Percentiles rank a stretch among this genome's conserved stretches.
Conservation (phyloP, 2,329 filamentous ascomycete species). For the Cladosporium sphaerospermum region DNA sequence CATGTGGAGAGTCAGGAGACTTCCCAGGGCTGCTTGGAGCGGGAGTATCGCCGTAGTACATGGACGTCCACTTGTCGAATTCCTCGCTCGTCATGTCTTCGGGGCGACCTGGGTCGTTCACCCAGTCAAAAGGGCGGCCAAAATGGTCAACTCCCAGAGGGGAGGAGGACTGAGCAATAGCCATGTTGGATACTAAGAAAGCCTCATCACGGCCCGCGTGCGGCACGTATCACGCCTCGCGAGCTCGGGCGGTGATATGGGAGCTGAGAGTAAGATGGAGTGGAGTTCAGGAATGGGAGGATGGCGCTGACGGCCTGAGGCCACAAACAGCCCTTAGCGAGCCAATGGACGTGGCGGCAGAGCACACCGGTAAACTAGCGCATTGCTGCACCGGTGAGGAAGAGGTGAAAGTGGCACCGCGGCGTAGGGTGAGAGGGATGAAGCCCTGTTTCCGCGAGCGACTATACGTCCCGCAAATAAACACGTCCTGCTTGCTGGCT, state of each 20-base stretch:
- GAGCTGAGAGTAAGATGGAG: background rate
- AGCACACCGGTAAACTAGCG: no score
- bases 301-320: background rate
- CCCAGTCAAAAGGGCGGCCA: background rate
- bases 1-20: background rate
- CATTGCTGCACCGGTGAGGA: no score
- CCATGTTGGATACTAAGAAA: background rate
- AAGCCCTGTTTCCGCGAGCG: no score
- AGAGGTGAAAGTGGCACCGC: no score
- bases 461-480: no score
- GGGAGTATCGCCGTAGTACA: no score
- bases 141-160: background rate
- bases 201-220: background rate
- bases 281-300: background rate
- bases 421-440: no score
- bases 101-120: background rate
- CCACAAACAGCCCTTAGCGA: background rate
- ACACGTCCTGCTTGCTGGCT: no score
- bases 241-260: background rate
- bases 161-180: background rate
- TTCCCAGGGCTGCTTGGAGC: no score
- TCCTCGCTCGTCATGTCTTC: background rate
- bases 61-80: background rate
- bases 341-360: no score
- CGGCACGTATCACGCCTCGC: background rate